Conservation (phyloP, 73 alveolate species). For the Uronychia binucleata region DNA sequence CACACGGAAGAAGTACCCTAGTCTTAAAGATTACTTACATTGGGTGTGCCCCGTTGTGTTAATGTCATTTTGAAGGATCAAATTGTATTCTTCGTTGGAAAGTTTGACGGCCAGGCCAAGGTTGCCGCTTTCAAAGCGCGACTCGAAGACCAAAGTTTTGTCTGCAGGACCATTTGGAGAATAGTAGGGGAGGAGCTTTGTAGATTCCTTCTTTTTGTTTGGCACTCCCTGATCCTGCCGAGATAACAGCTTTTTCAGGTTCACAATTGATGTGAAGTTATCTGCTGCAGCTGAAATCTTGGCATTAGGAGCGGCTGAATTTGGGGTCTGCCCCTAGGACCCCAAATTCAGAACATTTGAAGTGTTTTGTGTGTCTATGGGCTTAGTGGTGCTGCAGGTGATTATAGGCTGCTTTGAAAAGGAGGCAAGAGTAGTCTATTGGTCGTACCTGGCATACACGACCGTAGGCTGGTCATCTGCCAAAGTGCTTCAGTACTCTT, state of each 20-base stretch:
- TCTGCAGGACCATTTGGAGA: slow-evolving; percentile 27
- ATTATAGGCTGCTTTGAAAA: not conserved
- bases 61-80: slow-evolving; percentile 77
- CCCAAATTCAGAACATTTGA: too few relatives aligned
- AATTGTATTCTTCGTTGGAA: slow-evolving; percentile 71
- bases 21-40: slow-evolving; percentile 1
- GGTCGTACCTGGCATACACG: not conserved
- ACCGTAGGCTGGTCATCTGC: slow-evolving; percentile 2
- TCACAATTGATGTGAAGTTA: not conserved
- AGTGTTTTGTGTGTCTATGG: too few relatives aligned
- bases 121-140: slow-evolving; percentile 91
- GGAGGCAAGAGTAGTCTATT: not conserved
- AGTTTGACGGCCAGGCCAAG: slow-evolving; percentile 46
- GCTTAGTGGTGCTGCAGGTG: not conserved
- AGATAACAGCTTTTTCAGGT: not conserved
- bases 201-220: not conserved
- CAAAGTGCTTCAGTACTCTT: not conserved
- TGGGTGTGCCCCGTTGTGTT: slow-evolving; percentile 86
- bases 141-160: slow-evolving; percentile 83
- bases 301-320: too few relatives aligned
- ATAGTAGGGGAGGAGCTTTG: not conserved
- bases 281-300: too few relatives aligned
- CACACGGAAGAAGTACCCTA: slow-evolving; percentile 73
- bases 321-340: too few relatives aligned
- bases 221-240: not conserved